phyloP scores from a whole-genome alignment of 192 early-diverging fungal species.

The Geranomyces michiganensis region DNA sequence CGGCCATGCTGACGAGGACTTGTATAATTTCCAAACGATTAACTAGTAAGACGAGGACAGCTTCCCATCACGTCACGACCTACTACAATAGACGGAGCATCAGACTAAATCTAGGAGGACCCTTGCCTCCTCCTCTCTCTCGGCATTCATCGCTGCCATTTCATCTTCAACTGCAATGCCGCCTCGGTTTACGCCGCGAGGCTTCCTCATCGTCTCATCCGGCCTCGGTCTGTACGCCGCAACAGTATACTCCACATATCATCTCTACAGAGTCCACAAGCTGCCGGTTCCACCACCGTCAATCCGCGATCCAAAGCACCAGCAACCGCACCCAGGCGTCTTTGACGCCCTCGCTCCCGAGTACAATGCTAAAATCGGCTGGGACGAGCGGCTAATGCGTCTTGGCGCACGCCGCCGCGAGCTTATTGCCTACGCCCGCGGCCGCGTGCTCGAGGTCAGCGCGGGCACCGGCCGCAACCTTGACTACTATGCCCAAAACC shows the following conservation, averaged over 20 bases:
- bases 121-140: too few species aligned
- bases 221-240: constrained; percentile 36
- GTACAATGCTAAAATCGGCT: constrained; percentile 62
- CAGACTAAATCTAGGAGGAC: too few species aligned
- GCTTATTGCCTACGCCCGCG: constrained; percentile 54
- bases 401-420: constrained; percentile 50
- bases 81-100: too few species aligned
- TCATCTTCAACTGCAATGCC: neutral
- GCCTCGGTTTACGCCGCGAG: neutral
- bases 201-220: constrained; percentile 16
- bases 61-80: too few species aligned
- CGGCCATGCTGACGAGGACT: neutral
- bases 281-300: constrained; percentile 27
- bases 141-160: too few species aligned
- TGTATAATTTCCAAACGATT: too few species aligned
- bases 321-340: constrained; percentile 27
- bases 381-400: constrained; percentile 66
- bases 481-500: constrained; percentile 49
- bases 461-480: constrained; percentile 70
- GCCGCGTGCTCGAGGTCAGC: constrained; percentile 63
- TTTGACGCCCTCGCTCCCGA: constrained; percentile 53
- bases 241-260: constrained; percentile 39
- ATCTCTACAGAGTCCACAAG: constrained; percentile 39
- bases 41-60: too few species aligned
- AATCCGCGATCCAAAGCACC: constrained; percentile 29